Evolutionary conservation across 176 grass and related monocot genomes (phyloP).

Genomic region (Neostapfia colusana): DNA sequence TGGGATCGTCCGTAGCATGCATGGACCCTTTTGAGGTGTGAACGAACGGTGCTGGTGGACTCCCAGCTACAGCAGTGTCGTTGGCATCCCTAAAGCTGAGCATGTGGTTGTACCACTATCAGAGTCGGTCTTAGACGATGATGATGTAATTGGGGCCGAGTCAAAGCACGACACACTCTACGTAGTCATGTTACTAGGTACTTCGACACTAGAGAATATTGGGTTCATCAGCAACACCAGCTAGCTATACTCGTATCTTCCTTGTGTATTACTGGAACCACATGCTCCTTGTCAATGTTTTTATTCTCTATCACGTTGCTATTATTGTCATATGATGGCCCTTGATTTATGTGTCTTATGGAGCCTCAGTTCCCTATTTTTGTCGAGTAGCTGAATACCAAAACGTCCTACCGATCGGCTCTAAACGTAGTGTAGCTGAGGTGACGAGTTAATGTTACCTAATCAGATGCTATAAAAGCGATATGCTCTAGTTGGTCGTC

Average conservation of each 20-base stretch:
- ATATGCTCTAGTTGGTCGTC: too few species aligned
- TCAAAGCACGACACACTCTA: constrained; percentile 17
- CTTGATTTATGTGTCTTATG: too few species aligned
- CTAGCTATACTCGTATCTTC: background rate
- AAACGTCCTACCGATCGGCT: too few species aligned
- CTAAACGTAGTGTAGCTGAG: too few species aligned
- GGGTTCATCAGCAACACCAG: background rate
- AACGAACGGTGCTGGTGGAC: background rate
- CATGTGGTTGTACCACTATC: constrained; percentile 26
- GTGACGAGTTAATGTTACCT: too few species aligned
- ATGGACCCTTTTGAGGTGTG: constrained; percentile 28
- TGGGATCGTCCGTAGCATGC: constrained; percentile 43
- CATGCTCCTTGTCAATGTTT: background rate
- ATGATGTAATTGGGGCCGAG: background rate
- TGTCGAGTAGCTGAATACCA: too few species aligned
- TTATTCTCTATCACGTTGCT: too few species aligned
- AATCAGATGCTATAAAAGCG: too few species aligned
- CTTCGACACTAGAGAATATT: background rate
- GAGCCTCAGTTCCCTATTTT: too few species aligned
- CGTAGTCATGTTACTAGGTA: background rate
- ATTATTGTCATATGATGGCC: too few species aligned
- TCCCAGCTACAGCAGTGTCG: too few species aligned
- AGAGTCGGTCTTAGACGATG: background rate
- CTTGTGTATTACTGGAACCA: background rate
- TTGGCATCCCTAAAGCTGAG: constrained; percentile 7